Conservation (phyloP, 371 early-diverging fungal genomes). For the Mortierella sp. region DNA sequence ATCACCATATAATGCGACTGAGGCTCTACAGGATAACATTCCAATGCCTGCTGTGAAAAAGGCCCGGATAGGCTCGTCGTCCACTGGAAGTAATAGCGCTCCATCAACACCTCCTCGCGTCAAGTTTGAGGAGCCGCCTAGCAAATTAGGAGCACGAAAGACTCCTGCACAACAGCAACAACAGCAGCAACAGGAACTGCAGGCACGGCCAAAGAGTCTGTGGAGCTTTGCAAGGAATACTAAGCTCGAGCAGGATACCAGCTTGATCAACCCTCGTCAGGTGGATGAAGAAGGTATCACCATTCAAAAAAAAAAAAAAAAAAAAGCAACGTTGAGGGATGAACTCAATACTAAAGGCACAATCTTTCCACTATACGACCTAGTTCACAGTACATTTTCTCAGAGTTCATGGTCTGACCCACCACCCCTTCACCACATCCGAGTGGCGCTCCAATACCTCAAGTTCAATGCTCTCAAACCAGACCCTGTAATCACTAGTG, state of each 20-base stretch:
- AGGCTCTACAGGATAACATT: conserved; percentile 15
- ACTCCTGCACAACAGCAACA: conserved; percentile 18
- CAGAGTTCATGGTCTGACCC: conserved; percentile 38
- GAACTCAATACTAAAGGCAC: background rate
- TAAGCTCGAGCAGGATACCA: conserved; percentile 28
- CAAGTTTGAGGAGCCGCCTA: conserved; percentile 33
- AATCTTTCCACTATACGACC: background rate
- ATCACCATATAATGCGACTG: conserved; percentile 14
- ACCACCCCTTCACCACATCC: conserved; percentile 41
- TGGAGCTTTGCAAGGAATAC: conserved; percentile 33
- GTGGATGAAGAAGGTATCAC: conserved; percentile 46
- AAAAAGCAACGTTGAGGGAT: background rate
- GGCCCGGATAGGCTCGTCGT: conserved; percentile 24
- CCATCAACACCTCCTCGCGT: conserved; percentile 44
- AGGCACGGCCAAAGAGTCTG: conserved; percentile 15
- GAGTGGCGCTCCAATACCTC: conserved; percentile 37
- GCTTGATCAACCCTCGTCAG: conserved; percentile 24
- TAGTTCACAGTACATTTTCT: conserved; percentile 37
- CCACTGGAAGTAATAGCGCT: conserved; percentile 22
- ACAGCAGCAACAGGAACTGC: conserved; percentile 6
- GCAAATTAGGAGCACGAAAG: conserved; percentile 27
- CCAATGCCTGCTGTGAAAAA: conserved; percentile 31
- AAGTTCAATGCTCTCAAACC: conserved; percentile 47
- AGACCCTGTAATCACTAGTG: conserved; percentile 39
- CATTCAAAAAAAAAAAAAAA: background rate